Percentiles rank a stretch among this genome's conserved stretches.
These are phyloP conservation scores for Globisporangium middletonii DNA, from an alignment of 352 stramenopile genomes.

Conservation along the genomic window DNA sequence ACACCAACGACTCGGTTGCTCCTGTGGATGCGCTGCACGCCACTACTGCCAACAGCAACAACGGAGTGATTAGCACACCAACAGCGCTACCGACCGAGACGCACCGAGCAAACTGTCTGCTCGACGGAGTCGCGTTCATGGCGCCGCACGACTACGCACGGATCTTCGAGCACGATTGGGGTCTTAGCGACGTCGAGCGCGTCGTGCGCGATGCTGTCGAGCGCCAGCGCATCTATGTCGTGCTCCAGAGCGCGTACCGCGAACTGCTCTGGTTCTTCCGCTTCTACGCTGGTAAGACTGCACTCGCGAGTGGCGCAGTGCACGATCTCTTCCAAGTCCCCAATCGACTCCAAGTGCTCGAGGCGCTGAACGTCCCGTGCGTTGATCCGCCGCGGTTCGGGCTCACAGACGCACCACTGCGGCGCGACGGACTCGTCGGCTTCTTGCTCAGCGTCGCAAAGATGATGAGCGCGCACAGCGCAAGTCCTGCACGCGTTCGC, in stretches of 20 bases:
- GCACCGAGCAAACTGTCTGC: conserved; percentile 18
- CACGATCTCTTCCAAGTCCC: conserved; percentile 39
- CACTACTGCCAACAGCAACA: conserved; percentile 3
- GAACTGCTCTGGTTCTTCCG: conserved; percentile 64
- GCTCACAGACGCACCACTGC: conserved; percentile 37
- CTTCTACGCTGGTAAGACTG: conserved; percentile 33
- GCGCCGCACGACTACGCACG: conserved; percentile 23
- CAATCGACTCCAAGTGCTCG: conserved; percentile 40
- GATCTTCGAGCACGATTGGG: conserved; percentile 57
- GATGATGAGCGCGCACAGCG: conserved; percentile 38
- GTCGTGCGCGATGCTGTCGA: conserved; percentile 61
- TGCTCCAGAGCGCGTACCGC: conserved; percentile 41
- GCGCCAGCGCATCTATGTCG: conserved; percentile 41
- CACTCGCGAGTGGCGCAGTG: conserved; percentile 14
- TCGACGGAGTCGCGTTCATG: conserved; percentile 25
- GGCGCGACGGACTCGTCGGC: conserved; percentile 35
- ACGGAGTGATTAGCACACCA: not conserved
- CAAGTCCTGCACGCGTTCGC: conserved; percentile 27
- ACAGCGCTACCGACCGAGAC: not conserved
- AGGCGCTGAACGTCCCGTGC: conserved; percentile 52
- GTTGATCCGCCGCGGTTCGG: conserved; percentile 42
- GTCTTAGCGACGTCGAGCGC: conserved; percentile 37
- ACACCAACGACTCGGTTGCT: not conserved
- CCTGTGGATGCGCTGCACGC: not conserved
- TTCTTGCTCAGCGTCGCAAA: conserved; percentile 43